A percentile compares a stretch with the other conserved stretches of the same genome.
Evolutionary conservation across 2,329 filamentous ascomycete species (phyloP).

Genomic region (Penicillium sp.): DNA sequence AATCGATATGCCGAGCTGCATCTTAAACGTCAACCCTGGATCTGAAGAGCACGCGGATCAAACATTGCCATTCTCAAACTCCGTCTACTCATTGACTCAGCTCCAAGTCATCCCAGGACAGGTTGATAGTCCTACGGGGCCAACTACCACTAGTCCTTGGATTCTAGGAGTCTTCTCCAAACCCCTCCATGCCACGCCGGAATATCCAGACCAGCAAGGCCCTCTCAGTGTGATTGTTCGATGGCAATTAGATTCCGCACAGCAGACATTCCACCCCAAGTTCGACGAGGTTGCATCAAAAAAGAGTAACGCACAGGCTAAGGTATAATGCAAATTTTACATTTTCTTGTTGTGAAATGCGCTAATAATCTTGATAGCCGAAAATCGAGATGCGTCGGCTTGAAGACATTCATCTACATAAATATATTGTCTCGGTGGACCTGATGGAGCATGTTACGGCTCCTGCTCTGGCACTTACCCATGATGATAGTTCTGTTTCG

Average conservation of each 20-base stretch:
- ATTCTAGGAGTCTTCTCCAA: slow-evolving; percentile 76
- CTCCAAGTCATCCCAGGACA: slow-evolving; percentile 74
- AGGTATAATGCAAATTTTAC: slow-evolving; percentile 34
- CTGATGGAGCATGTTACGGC: slow-evolving; percentile 73
- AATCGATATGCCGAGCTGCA: slow-evolving; percentile 42
- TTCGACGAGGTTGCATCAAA: slow-evolving; percentile 77
- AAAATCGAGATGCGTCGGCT: slow-evolving; percentile 65
- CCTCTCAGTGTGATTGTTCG: slow-evolving; percentile 77
- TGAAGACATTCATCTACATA: slow-evolving; percentile 71
- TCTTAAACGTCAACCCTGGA: slow-evolving; percentile 37
- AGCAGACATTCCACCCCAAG: slow-evolving; percentile 72
- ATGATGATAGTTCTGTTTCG: slow-evolving; percentile 80
- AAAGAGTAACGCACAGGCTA: slow-evolving; percentile 59
- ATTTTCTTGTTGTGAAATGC: not conserved
- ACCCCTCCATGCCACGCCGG: slow-evolving; percentile 57
- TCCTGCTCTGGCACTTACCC: slow-evolving; percentile 70
- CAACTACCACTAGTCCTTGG: slow-evolving; percentile 63
- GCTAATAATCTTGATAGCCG: slow-evolving; percentile 43
- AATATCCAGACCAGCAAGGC: slow-evolving; percentile 66
- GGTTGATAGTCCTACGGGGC: slow-evolving; percentile 62
- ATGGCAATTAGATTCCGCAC: slow-evolving; percentile 76
- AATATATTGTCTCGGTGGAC: slow-evolving; percentile 72
- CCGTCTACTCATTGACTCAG: slow-evolving; percentile 69
- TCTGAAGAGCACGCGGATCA: slow-evolving; percentile 34
- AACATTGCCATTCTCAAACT: slow-evolving; percentile 35